Evolutionary conservation across 2,329 filamentous ascomycete species (phyloP).

Genomic region (Westerdykella aurantiaca): DNA sequence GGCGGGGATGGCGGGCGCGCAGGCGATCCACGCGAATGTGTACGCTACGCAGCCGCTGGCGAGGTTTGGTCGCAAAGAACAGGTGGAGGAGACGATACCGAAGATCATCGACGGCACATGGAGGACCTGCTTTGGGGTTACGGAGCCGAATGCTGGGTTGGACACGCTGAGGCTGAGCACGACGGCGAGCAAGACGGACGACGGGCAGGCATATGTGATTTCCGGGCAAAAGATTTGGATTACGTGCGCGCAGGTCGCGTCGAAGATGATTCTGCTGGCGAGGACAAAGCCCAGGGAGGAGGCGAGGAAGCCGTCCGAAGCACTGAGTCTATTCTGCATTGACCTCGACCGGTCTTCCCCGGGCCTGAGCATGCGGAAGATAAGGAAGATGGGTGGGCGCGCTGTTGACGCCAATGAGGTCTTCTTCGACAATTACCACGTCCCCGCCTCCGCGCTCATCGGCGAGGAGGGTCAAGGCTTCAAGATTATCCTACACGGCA

Average conservation of each 20-base stretch:
- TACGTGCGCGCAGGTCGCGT: constrained; percentile 73
- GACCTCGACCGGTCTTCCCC: constrained; percentile 59
- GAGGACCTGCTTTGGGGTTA: constrained; percentile 72
- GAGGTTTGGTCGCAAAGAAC: constrained; percentile 62
- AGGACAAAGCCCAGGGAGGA: constrained; percentile 66
- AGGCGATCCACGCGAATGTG: constrained; percentile 57
- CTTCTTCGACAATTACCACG: constrained; percentile 73
- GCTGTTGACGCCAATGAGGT: constrained; percentile 82
- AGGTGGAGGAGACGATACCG: constrained; percentile 59
- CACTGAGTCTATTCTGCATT: constrained; percentile 75
- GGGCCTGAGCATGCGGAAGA: constrained; percentile 61
- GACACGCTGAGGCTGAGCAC: constrained; percentile 70
- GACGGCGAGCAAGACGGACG: constrained; percentile 48
- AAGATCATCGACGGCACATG: constrained; percentile 66
- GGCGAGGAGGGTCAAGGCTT: constrained; percentile 72
- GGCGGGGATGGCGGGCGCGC: constrained; percentile 67
- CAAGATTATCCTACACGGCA: constrained; percentile 53
- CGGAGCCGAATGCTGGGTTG: constrained; percentile 48
- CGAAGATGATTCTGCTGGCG: constrained; percentile 76
- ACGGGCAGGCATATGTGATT: constrained; percentile 59
- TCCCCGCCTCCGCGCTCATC: constrained; percentile 60
- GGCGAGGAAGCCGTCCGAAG: constrained; percentile 64
- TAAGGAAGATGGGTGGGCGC: constrained; percentile 79
- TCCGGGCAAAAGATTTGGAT: constrained; percentile 88
- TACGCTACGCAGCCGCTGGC: constrained; percentile 72